Conservation (phyloP, 2,329 filamentous ascomycete species). For the Ilyonectria destructans region DNA sequence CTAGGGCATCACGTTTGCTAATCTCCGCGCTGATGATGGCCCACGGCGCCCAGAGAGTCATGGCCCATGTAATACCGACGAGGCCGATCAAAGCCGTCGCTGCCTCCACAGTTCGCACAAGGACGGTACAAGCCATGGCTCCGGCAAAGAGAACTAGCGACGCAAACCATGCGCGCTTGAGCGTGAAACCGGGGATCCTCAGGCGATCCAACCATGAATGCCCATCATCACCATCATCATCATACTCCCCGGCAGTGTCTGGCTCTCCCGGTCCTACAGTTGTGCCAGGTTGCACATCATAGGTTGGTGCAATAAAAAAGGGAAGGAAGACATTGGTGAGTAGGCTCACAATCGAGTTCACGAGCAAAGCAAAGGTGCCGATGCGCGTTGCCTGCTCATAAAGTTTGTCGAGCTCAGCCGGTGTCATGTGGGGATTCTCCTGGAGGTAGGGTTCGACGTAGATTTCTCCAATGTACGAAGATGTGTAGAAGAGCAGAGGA, state of each 20-base stretch:
- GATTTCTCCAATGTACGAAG: constrained; percentile 93
- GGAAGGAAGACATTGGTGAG: constrained; percentile 87
- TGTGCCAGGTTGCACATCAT: constrained; percentile 65
- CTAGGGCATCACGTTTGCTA: constrained; percentile 80
- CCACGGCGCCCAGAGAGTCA: constrained; percentile 95
- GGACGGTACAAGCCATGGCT: constrained; percentile 87
- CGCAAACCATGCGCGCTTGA: constrained; percentile 89
- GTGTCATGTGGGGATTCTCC: constrained; percentile 83
- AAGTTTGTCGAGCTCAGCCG: constrained; percentile 81
- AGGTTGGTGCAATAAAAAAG: constrained; percentile 88
- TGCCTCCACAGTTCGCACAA: constrained; percentile 79
- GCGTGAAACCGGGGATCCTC: constrained; percentile 86
- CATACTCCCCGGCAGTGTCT: constrained; percentile 47
- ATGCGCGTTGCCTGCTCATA: constrained; percentile 91
- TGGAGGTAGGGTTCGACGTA: constrained; percentile 89
- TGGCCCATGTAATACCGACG: constrained; percentile 91
- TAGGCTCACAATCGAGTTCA: constrained; percentile 91
- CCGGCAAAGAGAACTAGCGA: constrained; percentile 88
- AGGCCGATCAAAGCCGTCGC: constrained; percentile 86
- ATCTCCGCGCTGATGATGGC: constrained; percentile 96
- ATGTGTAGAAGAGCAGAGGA: constrained; percentile 95
- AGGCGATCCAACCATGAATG: constrained; percentile 72
- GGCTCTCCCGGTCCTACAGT: constrained; percentile 53
- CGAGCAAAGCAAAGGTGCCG: constrained; percentile 89
- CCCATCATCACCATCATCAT: constrained; percentile 55